Base-by-base conservation (phyloP, 2,329 filamentous ascomycete species). In the Esteya vermicola region DNA sequence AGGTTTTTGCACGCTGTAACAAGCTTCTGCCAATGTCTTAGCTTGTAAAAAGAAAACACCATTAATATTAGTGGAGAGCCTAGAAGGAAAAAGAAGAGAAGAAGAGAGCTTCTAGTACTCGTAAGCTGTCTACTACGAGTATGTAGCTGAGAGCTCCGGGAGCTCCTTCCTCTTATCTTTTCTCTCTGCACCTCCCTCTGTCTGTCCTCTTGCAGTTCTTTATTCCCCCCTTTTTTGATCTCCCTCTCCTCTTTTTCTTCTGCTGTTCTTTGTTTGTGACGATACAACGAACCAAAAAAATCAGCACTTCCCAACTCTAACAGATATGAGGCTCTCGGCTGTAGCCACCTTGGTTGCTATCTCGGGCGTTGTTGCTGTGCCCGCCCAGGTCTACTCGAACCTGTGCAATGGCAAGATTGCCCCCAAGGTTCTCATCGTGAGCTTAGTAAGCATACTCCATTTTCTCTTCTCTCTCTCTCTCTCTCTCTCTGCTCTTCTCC, bases 401-500 rank as follows among this genome's bases (percentile, higher is more conserved):
- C 13, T 16, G 14, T 26, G 14, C 5, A 14, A 31, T 12, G 41
- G 27, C 41, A 55, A 50, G 46, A 59, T 75, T 41, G 54, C 65
- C 20, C 75, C 75, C 9, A 79, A 76, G 47, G 62, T 78, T 36
- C 66, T 79, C 53, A 73, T 79, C 43, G 62, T 80, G 45, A 73
- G 67, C 46, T 73, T 78, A 69, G 76, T 76, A 51, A 39, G 58
- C 33, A 8, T 6, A 16, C 6, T 16, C 23, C 6, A 9, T 30
- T 18, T 19, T 4, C 23, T 38, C 22, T 21, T 25, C 5, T 19
- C 18, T 28, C 28, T 19, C 6, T 26, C 10, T 25, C 4, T 12
- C 18, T 16, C 13, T 23, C 12, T 22, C n/a, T n/a, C n/a, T 9
- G 13, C 3, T 25, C 14, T 14, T 10, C 20, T 38, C 6, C 3